Percentiles rank a stretch among this genome's conserved stretches.
These are phyloP conservation scores for Epichloe sibirici DNA, from an alignment of 2,329 filamentous ascomycete genomes.

Conservation along the genomic window DNA sequence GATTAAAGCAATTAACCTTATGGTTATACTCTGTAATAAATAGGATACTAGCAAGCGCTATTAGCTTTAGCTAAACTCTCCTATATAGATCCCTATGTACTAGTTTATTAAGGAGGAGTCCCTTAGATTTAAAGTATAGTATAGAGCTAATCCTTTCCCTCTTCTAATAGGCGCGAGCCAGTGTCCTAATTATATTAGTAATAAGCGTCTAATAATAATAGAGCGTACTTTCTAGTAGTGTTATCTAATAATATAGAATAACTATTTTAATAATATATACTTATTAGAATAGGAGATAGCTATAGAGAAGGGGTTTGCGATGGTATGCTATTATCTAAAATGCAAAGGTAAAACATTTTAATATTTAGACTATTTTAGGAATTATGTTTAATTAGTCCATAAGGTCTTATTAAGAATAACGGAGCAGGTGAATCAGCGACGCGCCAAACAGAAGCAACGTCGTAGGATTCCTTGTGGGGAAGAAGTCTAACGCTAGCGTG, in stretches of 20 bases:
- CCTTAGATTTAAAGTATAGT: not conserved
- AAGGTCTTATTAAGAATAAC: not conserved
- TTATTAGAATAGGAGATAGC: not conserved
- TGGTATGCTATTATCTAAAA: not conserved
- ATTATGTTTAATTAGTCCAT: not conserved
- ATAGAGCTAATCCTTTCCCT: not conserved
- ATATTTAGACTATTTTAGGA: no score
- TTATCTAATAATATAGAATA: not conserved
- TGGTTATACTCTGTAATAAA: constrained; percentile 12
- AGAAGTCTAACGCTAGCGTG: no score
- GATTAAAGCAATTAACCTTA: constrained; percentile 11
- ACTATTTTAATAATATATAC: not conserved
- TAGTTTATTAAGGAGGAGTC: constrained; percentile 2
- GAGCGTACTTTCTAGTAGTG: not conserved
- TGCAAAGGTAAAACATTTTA: not conserved
- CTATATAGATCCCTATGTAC: not conserved
- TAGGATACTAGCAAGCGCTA: constrained; percentile 11
- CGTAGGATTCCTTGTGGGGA: not conserved
- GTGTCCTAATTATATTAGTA: not conserved
- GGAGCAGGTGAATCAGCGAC: not conserved
- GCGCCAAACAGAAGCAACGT: not conserved
- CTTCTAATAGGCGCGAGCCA: constrained; percentile 1
- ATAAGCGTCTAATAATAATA: not conserved
- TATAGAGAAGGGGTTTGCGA: not conserved
- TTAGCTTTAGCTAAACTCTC: not conserved